phyloP scores from a whole-genome alignment of 495 filamentous ascomycete genomes.

The Endocarpon pusillum region DNA sequence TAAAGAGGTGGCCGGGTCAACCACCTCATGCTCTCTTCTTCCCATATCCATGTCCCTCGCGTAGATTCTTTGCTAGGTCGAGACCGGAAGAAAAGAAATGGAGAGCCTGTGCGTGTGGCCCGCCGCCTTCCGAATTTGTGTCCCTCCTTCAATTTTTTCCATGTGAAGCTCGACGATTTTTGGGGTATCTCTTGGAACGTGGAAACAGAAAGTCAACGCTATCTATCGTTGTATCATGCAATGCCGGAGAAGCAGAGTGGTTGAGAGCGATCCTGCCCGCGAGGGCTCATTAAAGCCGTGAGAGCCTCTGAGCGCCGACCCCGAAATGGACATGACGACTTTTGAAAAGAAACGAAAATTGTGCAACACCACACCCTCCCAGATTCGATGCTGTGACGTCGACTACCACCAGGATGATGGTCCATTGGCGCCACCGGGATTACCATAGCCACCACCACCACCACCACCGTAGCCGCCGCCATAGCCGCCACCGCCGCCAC shows the following conservation, averaged over 20 bases:
- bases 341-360: conserved; percentile 8
- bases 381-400: too few relatives aligned
- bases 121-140: too few relatives aligned
- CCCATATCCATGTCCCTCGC: too few relatives aligned
- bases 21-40: too few relatives aligned
- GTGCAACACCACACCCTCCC: background rate
- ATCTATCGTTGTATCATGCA: conserved; percentile 56
- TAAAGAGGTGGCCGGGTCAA: too few relatives aligned
- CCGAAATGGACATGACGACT: conserved; percentile 31
- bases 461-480: conserved; percentile 21
- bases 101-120: too few relatives aligned
- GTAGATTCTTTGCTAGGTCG: too few relatives aligned
- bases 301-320: conserved; percentile 28
- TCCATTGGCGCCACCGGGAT: conserved; percentile 65
- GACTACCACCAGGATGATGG: conserved; percentile 96
- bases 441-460: conserved; percentile 51
- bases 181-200: conserved; percentile 42
- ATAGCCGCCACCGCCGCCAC: conserved; percentile 16
- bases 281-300: conserved; percentile 23
- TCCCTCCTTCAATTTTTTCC: too few relatives aligned
- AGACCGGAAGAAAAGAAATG: too few relatives aligned
- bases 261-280: conserved; percentile 31
- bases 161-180: too few relatives aligned
- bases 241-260: conserved; percentile 26
- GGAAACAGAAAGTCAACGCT: conserved; percentile 46